Base-by-base conservation (phyloP, 2,329 filamentous ascomycete genomes). In the Aspergillus costaricaensis region DNA sequence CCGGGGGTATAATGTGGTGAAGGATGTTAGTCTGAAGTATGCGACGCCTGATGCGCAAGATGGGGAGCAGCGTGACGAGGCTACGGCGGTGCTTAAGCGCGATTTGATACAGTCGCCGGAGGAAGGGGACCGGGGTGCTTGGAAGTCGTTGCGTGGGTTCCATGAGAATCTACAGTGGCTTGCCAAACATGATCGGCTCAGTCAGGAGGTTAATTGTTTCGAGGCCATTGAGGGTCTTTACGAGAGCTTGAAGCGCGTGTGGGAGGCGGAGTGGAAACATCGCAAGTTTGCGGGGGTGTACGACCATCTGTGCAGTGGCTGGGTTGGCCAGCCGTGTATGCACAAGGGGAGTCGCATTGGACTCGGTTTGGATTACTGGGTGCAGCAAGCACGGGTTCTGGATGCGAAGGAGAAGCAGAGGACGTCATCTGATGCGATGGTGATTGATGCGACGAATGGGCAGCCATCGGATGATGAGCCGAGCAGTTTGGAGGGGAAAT, bases 191-290 rank as follows among this genome's bases (percentile, higher is more conserved):
- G 79, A 81, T 64, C 73, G 74, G 56, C 72, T 80, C 54, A 79
- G 78, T 57, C 72, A 77, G 53, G 75, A 79, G 44, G 74, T 79
- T 10, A 80, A 80, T 50, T 80, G 79, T 48, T 81, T 81, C 51
- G 76, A 80, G 65, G 78, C 79, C 10, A 67, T 80, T n/a, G 77
- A 78, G 55, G 76, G 75, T 15, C 70, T 81, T 5, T 76, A 77
- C 57, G 70, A 77, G 57, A 77, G 76, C 38, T 68, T 81, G 49
- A 75, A 72, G 64, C 74, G 75, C 38, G 68, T 81, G 41, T 81
- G 78, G 79, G 69, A 73, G 8, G 77, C 76, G 49, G 79, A 81
- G 63, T 70, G 66, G 51, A 74, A 74, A 41, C 69, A 65, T 9
- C 64, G 65, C 50, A 73, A 71, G 23, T 71, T 70, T 38, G 62